Evolutionary conservation across 1,139 yeast species (phyloP), one percentile per base, ranked within the genome.

Genomic region (Debaryomyces fabryi): DNA sequence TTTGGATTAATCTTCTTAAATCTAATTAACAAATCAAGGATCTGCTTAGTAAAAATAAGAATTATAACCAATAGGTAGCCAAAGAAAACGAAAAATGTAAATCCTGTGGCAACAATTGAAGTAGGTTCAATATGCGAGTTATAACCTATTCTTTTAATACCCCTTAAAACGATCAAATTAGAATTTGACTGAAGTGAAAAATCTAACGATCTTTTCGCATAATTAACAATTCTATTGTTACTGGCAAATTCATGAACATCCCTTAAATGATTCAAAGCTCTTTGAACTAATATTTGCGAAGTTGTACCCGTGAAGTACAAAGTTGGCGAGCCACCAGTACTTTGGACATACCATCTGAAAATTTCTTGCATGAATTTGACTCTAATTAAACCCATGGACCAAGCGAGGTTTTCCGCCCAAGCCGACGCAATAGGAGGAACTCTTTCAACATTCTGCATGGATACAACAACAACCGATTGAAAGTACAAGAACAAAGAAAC

Each of bases 371-470:
- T 86, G 59, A 86, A 86, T 3, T 65, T 60, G 38, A 85, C 78
- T 58, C 83, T 72, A 56, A 87, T 86, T 52, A 87, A 72, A 1
- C 95, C 95, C 92, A 87, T 86, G 2, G 92, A 85, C 95, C 95
- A 87, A 24, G 88, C 88, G 63, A 87, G 75, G 60, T 87, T 87
- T 62, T 85, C 91, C 4, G 89, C 75, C 95, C 95, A 87, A 5
- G 92, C 80, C 30, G 85, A 78, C 2, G 90, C 93, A 59, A 87
- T 86, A 12, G 93, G 93, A 8, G 95, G 93, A 4, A 85, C 81
- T 54, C 82, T 71, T 57, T 83, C 88, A 45, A 86, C 93, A 54
- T 82, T 81, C 60, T 83, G 80, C 92, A 87, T 85, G 10, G 84
- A 71, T 18, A 86, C 83, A 36, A 86, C 80, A 37, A 85, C 91